Evolutionary conservation across 2,329 filamentous ascomycete species (phyloP).

Genomic region (Akanthomyces uredinophilus): DNA sequence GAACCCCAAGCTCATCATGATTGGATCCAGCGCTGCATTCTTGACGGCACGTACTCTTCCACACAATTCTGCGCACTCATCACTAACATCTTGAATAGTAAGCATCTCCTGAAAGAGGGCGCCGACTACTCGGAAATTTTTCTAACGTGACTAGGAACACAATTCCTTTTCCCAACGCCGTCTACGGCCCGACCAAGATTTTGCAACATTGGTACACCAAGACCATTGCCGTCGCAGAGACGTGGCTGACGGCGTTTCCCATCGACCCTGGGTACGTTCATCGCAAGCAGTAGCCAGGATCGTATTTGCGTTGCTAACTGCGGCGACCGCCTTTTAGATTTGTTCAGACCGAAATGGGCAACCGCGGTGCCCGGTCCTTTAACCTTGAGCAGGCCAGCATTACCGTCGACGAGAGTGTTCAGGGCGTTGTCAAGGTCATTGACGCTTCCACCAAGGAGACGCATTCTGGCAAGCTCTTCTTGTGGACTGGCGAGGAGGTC

Average conservation of each 20-base stretch:
- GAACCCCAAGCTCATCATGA: slow-evolving; percentile 33
- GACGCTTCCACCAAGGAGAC: slow-evolving; percentile 2
- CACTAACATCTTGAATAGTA: background rate
- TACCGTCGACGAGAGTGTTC: slow-evolving; percentile 24
- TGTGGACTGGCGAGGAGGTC: background rate
- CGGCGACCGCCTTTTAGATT: slow-evolving; percentile 20
- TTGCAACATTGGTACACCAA: slow-evolving; percentile 26
- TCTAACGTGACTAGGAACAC: slow-evolving; percentile 16
- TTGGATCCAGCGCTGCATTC: slow-evolving; percentile 29
- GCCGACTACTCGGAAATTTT: no score
- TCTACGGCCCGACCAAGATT: slow-evolving; percentile 41
- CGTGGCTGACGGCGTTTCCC: slow-evolving; percentile 28
- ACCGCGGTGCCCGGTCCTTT: slow-evolving; percentile 26
- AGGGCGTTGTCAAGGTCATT: slow-evolving; percentile 5
- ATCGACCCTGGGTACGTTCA: slow-evolving; percentile 22
- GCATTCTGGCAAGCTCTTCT: slow-evolving; percentile 3
- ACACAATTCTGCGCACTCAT: background rate
- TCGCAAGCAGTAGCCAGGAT: no score
- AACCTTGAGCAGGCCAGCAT: slow-evolving; percentile 30
- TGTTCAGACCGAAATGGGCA: slow-evolving; percentile 39
- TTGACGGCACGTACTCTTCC: background rate
- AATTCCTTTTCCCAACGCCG: slow-evolving; percentile 26
- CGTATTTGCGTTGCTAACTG: background rate
- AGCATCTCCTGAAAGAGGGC: background rate
- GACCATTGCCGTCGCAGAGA: slow-evolving; percentile 27